Percentiles rank a stretch among this genome's conserved stretches.
Conservation (phyloP, 2,329 filamentous ascomycete genomes). For the Plectosphaerella cucumerina region DNA sequence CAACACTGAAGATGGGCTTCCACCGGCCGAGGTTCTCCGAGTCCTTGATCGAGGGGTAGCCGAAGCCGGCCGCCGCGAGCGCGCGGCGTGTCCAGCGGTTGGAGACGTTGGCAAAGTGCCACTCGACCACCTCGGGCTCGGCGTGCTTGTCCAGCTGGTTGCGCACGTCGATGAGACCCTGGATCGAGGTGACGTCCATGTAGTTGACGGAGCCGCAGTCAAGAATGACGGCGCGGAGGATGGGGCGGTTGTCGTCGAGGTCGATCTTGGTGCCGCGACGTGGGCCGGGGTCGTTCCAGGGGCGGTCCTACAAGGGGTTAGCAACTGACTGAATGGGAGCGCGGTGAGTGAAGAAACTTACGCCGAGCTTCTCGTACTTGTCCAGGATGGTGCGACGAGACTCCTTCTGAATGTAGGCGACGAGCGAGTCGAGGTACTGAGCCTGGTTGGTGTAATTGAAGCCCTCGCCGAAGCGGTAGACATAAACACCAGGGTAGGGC, state of each 20-base stretch:
- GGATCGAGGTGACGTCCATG: conserved; percentile 54
- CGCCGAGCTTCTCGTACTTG: conserved; percentile 40
- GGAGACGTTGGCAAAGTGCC: conserved; percentile 50
- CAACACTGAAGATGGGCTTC: conserved; percentile 28
- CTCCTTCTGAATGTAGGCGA: conserved; percentile 31
- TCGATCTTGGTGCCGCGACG: conserved; percentile 25
- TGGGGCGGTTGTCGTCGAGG: conserved; percentile 34
- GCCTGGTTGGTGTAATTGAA: conserved; percentile 50
- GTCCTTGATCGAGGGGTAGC: conserved; percentile 32
- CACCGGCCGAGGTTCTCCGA: conserved; percentile 21
- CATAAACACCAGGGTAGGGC: conserved; percentile 44
- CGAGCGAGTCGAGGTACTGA: conserved; percentile 39
- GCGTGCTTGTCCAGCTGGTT: conserved; percentile 51
- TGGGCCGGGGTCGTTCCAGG: conserved; percentile 51
- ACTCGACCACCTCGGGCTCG: conserved; percentile 40
- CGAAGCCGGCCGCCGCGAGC: conserved; percentile 52
- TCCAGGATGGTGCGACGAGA: conserved; percentile 35
- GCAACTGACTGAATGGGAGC: background rate
- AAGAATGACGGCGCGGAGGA: conserved; percentile 49
- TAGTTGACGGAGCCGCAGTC: conserved; percentile 56
- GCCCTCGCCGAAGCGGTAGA: conserved; percentile 48
- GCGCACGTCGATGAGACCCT: conserved; percentile 52
- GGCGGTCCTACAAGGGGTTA: conserved; percentile 31
- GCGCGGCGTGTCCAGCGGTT: conserved; percentile 56
- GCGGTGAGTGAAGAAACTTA: conserved; percentile 20